Evolutionary conservation across 495 filamentous ascomycete species (phyloP), one percentile per base, ranked within the genome.

Genomic region (Daldinia loculata): DNA sequence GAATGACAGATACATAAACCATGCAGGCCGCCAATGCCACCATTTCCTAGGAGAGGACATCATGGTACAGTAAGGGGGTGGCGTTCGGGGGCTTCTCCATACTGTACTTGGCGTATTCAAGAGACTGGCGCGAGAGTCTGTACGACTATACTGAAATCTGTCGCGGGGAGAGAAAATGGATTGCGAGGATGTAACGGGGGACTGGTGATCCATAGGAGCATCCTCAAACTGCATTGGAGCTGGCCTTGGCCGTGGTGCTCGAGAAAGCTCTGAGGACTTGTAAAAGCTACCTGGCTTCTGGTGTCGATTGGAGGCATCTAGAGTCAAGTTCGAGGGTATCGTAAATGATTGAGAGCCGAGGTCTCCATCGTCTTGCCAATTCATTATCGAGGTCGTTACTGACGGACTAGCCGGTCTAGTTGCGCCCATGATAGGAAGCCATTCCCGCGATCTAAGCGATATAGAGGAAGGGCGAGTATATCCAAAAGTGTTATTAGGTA

Each of bases 1-100:
- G 19, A 82, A 76, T 50, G 72, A 75, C 19, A 80, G 1, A 17
- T 77, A 78, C 75, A 82, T 78, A 56, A 61, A 74, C 76, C 77
- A 80, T 11, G 66, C 56, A 19, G 71, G 53, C 8, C 63, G 56
- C 74, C 75, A 77, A 14, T 34, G 60, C 64, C 70, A 67, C 56
- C 71, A 67, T 24, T 34, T 66, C 8, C 48, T 52, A 19, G n/a
- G 11, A 12, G 14, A 41, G 6, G 56, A 11, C 8, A 59, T 41
- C 63, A 43, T 24, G 15, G 59, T 9, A 41, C 58, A 59, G 59
- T 67, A 67, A 52, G 63, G 67, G 9, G 60, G 67, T 7, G 71
- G 67, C 14, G 66, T 70, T 52, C 60, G 61, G 24, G 70, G 70
- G 24, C 57, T 69, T 27, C 39, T 62, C 62, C 71, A 67, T 30